Base-by-base conservation (phyloP, 2,329 filamentous ascomycete species). In the Venturia carpophila region DNA sequence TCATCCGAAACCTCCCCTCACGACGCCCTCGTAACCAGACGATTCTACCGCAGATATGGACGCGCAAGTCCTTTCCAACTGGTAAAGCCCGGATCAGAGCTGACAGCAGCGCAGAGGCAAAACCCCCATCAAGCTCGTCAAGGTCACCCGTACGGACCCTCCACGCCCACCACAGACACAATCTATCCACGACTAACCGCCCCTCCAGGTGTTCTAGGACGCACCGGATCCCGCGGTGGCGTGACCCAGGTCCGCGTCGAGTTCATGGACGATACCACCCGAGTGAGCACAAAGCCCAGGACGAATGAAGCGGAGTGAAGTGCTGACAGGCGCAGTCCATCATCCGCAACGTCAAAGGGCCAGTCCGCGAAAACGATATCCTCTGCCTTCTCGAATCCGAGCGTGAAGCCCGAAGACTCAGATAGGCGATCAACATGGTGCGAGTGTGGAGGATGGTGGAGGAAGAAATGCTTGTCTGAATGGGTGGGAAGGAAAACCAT, bases 351-450 rank as follows among this genome's bases (percentile, higher is more conserved):
- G 94, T 99, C 84, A 99, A 99, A 90, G 94, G 60, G 41, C 73
- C 75, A 86, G 85, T 87, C 75, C 80, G 81, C 72, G 84, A 87
- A 77, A 91, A 99, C 82, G 94, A 99, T 82, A 99, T 99, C 78
- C 91, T 99, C 75, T 97, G 92, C 89, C 86, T 99, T 76, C 92
- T 99, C 84, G 94, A 99, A 84, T 99, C 94, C 78, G 94, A 99
- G 85, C 91, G 94, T 83, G 94, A 99, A 86, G 94, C 94, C 78
- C 87, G 94, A 82, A 88, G 94, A 83, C 87, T 99, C 83, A 88
- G 94, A 90, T 97, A 96, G 88, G 77, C 73, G 68, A 66, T 37
- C 30, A 34, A 43, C 15, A 17, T 30, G 56, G n/a, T 45, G 30
- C 47, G 21, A 52, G 10, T 15, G 15, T 17, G 13, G 15, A 17